A percentile compares a stretch with the other conserved stretches of the same genome.
These are phyloP conservation scores for Sclerotinia minor DNA, from an alignment of 2,329 filamentous ascomycete genomes.

Conservation along the genomic window DNA sequence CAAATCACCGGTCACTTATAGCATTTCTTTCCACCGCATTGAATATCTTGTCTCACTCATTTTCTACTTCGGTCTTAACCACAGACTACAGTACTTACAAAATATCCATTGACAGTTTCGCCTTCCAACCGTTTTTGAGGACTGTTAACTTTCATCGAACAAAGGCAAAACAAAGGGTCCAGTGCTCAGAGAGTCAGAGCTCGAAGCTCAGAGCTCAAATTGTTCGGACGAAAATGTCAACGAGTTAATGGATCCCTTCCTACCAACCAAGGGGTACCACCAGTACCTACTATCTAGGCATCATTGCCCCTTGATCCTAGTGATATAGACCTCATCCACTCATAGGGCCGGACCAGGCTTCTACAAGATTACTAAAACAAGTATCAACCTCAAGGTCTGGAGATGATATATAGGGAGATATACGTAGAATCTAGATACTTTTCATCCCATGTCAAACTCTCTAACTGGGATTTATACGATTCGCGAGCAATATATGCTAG, in stretches of 20 bases:
- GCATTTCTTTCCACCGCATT: neutral
- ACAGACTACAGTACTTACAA: neutral
- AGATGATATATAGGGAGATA: neutral
- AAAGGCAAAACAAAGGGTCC: neutral
- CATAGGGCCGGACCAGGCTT: constrained; percentile 14
- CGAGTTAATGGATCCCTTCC: neutral
- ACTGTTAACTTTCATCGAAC: neutral
- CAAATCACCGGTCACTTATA: neutral
- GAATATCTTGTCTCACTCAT: neutral
- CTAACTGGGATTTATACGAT: too few relatives aligned
- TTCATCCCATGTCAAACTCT: neutral
- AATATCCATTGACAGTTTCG: neutral
- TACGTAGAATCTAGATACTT: neutral
- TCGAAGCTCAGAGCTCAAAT: neutral
- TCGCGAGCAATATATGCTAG: neutral
- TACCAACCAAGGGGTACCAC: neutral
- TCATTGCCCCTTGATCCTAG: neutral
- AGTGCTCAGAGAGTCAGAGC: neutral
- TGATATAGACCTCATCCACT: constrained; percentile 5
- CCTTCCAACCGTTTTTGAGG: neutral
- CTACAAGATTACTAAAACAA: neutral
- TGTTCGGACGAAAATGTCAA: neutral
- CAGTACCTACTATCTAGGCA: too few relatives aligned
- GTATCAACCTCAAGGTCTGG: neutral
- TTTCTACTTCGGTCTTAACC: neutral